Evolutionary conservation across 116 monocot species (phyloP).

Genomic region (Phalaenopsis hybrid): DNA sequence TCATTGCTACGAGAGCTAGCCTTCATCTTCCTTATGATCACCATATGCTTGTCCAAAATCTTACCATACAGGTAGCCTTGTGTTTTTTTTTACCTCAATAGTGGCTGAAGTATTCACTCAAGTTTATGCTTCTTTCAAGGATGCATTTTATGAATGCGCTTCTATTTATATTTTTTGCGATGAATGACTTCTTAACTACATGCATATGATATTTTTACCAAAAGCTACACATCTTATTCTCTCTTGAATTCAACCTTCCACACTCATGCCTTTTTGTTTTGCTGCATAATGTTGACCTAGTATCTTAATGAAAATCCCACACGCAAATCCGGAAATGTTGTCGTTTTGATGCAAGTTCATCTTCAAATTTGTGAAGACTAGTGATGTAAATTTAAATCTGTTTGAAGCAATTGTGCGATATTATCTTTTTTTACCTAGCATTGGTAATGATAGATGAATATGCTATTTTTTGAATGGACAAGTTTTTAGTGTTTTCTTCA

Average conservation of each 20-base stretch:
- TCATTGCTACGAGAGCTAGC: conserved; percentile 62
- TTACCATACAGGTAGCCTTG: conserved; percentile 67
- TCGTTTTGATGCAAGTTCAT: neutral
- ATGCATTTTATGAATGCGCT: neutral
- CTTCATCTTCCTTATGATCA: conserved; percentile 89
- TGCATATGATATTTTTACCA: neutral
- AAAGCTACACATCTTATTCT: neutral
- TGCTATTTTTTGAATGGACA: neutral
- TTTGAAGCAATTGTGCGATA: neutral
- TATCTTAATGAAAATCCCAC: neutral
- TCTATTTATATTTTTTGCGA: neutral
- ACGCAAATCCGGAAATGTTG: neutral
- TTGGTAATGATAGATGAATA: neutral
- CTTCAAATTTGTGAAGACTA: neutral
- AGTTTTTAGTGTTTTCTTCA: neutral
- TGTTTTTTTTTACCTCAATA: neutral
- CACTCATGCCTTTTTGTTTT: neutral
- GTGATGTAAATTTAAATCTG: neutral
- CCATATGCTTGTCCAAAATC: conserved; percentile 82
- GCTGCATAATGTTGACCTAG: neutral
- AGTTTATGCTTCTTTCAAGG: neutral
- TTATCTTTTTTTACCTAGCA: neutral
- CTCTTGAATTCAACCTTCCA: neutral
- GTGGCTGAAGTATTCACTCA: neutral
- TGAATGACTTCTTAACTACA: neutral